A percentile compares a stretch with the other conserved stretches of the same genome.
phyloP scores from a whole-genome alignment of 768 basidiomycete genomes.

The Phylloporus sp. region DNA sequence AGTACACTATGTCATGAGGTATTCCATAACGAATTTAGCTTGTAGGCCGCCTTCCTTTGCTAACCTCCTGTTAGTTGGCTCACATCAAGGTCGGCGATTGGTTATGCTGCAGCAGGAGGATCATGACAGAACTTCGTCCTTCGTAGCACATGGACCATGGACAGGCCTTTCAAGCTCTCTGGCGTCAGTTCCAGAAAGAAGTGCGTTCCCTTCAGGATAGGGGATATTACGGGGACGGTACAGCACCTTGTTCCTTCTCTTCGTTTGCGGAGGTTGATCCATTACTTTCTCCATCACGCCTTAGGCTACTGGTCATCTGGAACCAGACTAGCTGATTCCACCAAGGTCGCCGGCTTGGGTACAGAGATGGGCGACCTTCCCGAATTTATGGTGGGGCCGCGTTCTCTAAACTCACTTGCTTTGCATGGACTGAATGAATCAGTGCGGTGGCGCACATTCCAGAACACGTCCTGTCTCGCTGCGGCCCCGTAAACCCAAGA shows the following conservation, averaged over 20 bases:
- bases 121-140: background rate
- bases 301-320: slow-evolving; percentile 83
- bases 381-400: slow-evolving; percentile 59
- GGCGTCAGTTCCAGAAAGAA: slow-evolving; percentile 60
- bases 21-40: slow-evolving; percentile 12
- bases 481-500: slow-evolving; percentile 47
- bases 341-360: slow-evolving; percentile 45
- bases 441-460: slow-evolving; percentile 80
- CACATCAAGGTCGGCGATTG: slow-evolving; percentile 61
- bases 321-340: slow-evolving; percentile 61
- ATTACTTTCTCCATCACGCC: background rate
- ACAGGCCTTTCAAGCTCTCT: slow-evolving; percentile 67
- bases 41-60: background rate
- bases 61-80: slow-evolving; percentile 50
- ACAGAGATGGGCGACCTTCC: slow-evolving; percentile 57
- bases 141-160: slow-evolving; percentile 78
- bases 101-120: background rate
- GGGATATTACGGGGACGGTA: slow-evolving; percentile 84
- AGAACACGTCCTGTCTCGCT: slow-evolving; percentile 50
- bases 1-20: slow-evolving; percentile 84
- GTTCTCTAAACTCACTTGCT: background rate
- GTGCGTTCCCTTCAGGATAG: slow-evolving; percentile 63
- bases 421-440: background rate
- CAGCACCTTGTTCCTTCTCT: background rate
- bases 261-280: slow-evolving; percentile 6